Percentiles rank a stretch among this genome's conserved stretches.
Conservation (phyloP, 371 early-diverging fungal species). For the Nematocida displodere region DNA sequence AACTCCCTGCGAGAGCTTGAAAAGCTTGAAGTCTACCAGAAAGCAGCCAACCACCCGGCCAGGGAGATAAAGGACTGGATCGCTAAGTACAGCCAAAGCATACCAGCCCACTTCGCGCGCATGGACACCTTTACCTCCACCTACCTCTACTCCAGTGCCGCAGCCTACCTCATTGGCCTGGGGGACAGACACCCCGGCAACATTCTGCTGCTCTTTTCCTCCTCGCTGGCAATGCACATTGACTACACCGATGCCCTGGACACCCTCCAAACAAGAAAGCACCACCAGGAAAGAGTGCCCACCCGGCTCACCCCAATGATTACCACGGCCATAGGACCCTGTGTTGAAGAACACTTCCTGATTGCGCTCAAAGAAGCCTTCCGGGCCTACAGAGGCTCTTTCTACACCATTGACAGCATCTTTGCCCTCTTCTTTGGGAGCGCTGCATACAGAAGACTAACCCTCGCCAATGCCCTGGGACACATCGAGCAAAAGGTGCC, state of each 20-base stretch:
- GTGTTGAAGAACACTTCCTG: not conserved
- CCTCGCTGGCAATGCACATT: conserved; percentile 8
- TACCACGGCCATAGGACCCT: not conserved
- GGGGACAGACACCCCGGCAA: conserved; percentile 32
- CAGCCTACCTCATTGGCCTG: conserved; percentile 8
- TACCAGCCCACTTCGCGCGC: not conserved
- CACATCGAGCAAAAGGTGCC: not conserved
- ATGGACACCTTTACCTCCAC: not conserved
- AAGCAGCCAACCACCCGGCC: conserved; percentile 3
- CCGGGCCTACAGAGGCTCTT: not conserved
- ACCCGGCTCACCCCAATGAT: conserved; percentile 27
- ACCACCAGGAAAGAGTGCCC: conserved; percentile 13
- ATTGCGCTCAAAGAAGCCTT: not conserved
- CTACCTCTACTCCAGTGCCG: conserved; percentile 15
- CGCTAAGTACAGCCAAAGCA: not conserved
- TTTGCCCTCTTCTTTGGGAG: conserved; percentile 5
- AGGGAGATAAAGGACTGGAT: conserved; percentile 9
- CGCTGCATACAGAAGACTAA: not conserved
- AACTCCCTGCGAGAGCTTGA: conserved; percentile 17
- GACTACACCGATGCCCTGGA: conserved; percentile 26
- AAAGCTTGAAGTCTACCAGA: conserved; percentile 24
- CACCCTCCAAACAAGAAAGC: conserved; percentile 1
- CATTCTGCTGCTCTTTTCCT: not conserved
- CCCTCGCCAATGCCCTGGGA: not conserved
- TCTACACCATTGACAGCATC: not conserved